Percentiles rank a stretch among this genome's conserved stretches.
phyloP scores from a whole-genome alignment of 75 land plant species.

The Picea sitchensis region DNA sequence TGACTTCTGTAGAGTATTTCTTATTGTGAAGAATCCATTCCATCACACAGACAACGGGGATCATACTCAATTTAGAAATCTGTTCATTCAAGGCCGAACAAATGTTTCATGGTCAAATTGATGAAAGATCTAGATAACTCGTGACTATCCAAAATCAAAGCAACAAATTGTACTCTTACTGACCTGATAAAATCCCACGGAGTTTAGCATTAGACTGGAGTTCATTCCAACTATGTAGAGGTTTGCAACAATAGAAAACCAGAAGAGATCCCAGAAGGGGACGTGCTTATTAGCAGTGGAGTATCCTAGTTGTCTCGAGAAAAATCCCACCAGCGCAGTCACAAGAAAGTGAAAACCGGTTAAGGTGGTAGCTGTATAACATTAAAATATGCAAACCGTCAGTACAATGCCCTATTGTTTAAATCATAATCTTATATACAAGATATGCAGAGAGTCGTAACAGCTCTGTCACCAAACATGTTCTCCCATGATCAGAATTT shows the following conservation, averaged over 20 bases:
- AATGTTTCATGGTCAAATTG: not conserved
- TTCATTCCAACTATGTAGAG: constrained; percentile 86
- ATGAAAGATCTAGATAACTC: not conserved
- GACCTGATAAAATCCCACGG: constrained; percentile 92
- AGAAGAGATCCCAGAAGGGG: constrained; percentile 71
- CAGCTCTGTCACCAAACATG: too few relatives aligned
- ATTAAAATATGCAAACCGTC: not conserved
- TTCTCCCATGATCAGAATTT: too few relatives aligned
- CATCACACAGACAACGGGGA: constrained; percentile 57
- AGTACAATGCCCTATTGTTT: too few relatives aligned
- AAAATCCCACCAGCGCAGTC: constrained; percentile 74
- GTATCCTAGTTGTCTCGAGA: constrained; percentile 36
- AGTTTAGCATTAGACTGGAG: constrained; percentile 83
- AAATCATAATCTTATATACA: too few relatives aligned
- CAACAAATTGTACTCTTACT: not conserved
- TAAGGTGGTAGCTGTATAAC: constrained; percentile 51
- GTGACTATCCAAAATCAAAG: not conserved
- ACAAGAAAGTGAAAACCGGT: constrained; percentile 68
- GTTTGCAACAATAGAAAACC: constrained; percentile 85
- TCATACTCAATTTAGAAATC: constrained; percentile 61
- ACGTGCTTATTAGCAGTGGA: constrained; percentile 17
- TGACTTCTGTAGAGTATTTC: constrained; percentile 50
- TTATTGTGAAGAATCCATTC: constrained; percentile 55
- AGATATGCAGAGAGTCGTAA: too few relatives aligned
- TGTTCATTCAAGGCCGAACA: not conserved